Evolutionary conservation across 768 basidiomycete genomes (phyloP), one percentile per base, ranked within the genome.

Genomic region (Calocybe cyanea): DNA sequence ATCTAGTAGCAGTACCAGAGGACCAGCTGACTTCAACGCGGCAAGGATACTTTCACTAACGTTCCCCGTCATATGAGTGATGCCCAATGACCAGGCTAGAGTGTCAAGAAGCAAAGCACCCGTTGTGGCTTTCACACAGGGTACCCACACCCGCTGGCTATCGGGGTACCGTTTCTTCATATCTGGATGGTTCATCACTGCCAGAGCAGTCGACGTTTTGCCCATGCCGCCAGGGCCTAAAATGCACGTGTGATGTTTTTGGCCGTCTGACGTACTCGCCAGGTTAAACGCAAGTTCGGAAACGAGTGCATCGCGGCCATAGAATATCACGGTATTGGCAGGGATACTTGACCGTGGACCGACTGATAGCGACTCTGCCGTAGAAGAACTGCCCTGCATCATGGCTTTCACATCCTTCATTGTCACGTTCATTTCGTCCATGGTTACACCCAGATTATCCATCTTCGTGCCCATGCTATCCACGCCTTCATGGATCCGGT

Each of bases 201-300:
- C 51, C 5, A 63, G 50, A 9, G 62, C 61, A n/a, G 64, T 39
- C 1, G 66, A 59, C 0, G 66, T 68, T 41, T 66, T 68, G 0
- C 66, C 64, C 9, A 66, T 62, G 2, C 66, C 63, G 0, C 64
- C 66, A 9, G 60, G 46, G 4, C 66, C 66, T 5, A 68, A 43
- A 18, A 68, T 61, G 31, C 31, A 32, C 8, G 63, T 25, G 14
- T 50, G 52, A 10, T 57, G 47, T 1, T 53, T 48, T 24, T 61
- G 39, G 31, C 9, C n/a, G 8, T 8, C n/a, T 8, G 31, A 8
- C 9, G 31, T n/a, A n/a, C 31, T n/a, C 31, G 31, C n/a, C 31
- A 32, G n/a, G n/a, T 8, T n/a, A 32, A 8, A 32, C 7, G 48
- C 49, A n/a, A 59, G 43, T n/a, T 53, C 58, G 14, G 36, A 25